phyloP scores from a whole-genome alignment of 306 rosid genomes.

The Castanea crenata region DNA sequence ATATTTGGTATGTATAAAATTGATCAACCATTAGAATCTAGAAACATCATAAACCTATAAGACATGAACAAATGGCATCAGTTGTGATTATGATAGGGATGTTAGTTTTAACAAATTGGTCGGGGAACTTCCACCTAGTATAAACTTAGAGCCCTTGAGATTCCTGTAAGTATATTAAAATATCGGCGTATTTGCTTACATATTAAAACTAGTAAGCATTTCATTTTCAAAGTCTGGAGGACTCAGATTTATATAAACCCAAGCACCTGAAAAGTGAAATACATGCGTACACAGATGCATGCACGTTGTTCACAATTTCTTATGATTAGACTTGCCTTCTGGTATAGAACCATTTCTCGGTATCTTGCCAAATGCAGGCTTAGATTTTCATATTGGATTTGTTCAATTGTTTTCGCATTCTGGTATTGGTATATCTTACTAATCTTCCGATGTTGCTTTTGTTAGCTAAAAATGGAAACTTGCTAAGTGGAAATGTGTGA shows the following conservation, averaged over 20 bases:
- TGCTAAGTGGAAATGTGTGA: slow-evolving; percentile 64
- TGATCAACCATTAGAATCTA: background rate
- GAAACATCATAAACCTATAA: background rate
- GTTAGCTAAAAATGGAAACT: slow-evolving; percentile 70
- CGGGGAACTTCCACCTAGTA: slow-evolving; percentile 60
- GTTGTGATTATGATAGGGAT: slow-evolving; percentile 50
- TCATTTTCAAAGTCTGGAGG: background rate
- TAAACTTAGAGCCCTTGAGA: slow-evolving; percentile 32
- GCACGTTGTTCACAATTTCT: background rate
- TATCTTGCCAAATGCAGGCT: background rate
- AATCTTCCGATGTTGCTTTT: slow-evolving; percentile 22
- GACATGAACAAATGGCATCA: background rate
- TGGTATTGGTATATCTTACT: slow-evolving; percentile 11
- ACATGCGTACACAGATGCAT: background rate
- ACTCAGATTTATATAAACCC: background rate
- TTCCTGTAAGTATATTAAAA: slow-evolving; percentile 53
- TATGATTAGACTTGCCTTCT: slow-evolving; percentile 1
- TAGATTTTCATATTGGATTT: background rate
- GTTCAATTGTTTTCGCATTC: slow-evolving; percentile 3
- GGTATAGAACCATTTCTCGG: background rate
- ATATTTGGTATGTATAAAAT: background rate
- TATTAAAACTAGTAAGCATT: background rate
- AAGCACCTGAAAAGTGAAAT: background rate
- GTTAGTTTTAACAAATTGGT: slow-evolving; percentile 76
- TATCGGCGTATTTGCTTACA: background rate